These are phyloP conservation scores for Xylaria curta DNA, from an alignment of 495 filamentous ascomycete genomes.

Conservation along the genomic window DNA sequence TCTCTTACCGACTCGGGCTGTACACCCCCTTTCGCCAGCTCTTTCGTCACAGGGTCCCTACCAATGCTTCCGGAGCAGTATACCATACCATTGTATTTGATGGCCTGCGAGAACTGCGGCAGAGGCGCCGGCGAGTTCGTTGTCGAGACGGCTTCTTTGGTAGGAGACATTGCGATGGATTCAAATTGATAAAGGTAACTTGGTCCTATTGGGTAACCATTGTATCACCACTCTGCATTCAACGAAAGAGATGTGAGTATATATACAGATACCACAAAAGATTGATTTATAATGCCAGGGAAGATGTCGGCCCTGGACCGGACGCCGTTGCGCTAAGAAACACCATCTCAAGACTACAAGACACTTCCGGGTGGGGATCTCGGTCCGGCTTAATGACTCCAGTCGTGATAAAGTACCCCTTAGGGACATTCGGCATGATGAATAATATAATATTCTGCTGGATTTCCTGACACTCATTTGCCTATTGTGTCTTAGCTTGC, in stretches of 20 bases:
- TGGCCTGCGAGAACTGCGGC: conserved; percentile 62
- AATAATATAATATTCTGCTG: neutral
- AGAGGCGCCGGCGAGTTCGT: conserved; percentile 61
- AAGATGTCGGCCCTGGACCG: neutral
- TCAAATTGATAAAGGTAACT: neutral
- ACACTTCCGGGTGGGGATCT: neutral
- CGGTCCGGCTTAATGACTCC: neutral
- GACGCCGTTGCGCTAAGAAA: conserved; percentile 1
- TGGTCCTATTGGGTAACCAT: neutral
- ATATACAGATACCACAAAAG: neutral
- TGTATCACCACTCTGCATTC: neutral
- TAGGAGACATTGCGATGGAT: conserved; percentile 20
- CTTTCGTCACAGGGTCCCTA: conserved; percentile 55
- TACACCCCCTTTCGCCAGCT: conserved; percentile 59
- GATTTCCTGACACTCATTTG: neutral
- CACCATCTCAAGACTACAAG: neutral
- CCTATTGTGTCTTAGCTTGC: neutral
- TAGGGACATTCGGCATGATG: neutral
- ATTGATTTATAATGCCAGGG: neutral
- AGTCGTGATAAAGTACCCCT: neutral
- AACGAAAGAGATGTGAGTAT: neutral
- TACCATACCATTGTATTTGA: conserved; percentile 63
- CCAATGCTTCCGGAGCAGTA: conserved; percentile 65
- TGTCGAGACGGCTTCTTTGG: conserved; percentile 50
- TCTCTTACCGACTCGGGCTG: conserved; percentile 59